phyloP scores from a whole-genome alignment of 2,329 filamentous ascomycete species.

The Myriosclerotinia scirpicola region DNA sequence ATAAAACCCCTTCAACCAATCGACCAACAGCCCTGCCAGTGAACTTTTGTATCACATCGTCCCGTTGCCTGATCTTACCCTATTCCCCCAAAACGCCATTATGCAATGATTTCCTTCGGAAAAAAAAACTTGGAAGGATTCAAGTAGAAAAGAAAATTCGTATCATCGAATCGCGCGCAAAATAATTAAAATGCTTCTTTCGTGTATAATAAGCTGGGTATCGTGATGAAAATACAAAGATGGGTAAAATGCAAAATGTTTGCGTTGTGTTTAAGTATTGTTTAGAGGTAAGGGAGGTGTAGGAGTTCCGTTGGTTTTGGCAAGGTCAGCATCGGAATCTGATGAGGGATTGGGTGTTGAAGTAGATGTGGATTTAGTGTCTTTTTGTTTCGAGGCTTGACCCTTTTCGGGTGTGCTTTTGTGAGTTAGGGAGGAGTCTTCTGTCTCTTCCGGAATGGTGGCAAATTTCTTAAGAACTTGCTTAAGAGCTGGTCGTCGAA shows the following conservation, averaged over 20 bases:
- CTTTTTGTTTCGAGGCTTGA: constrained; percentile 1
- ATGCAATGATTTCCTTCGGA: neutral
- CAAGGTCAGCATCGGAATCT: neutral
- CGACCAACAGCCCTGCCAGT: neutral
- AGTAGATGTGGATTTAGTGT: neutral
- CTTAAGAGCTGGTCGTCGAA: constrained; percentile 80
- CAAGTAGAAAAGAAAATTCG: constrained; percentile 9
- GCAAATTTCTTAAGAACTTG: constrained; percentile 82
- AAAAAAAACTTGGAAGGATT: neutral
- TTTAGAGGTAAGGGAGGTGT: constrained; percentile 7
- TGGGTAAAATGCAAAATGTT: neutral
- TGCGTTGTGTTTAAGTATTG: constrained; percentile 1
- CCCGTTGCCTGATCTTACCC: neutral
- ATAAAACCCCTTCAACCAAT: neutral
- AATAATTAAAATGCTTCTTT: constrained; percentile 24
- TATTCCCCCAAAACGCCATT: constrained; percentile 8
- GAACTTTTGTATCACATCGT: constrained; percentile 3
- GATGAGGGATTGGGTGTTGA: neutral
- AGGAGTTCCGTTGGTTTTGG: constrained; percentile 2
- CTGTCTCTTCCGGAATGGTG: constrained; percentile 70
- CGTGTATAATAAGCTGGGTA: constrained; percentile 21
- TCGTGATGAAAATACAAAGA: constrained; percentile 17
- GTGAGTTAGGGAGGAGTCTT: constrained; percentile 44
- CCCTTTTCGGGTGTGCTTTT: constrained; percentile 20
- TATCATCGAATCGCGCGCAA: constrained; percentile 3